phyloP scores from a whole-genome alignment of 2,329 filamentous ascomycete species.

The Aspergillus sp. region DNA sequence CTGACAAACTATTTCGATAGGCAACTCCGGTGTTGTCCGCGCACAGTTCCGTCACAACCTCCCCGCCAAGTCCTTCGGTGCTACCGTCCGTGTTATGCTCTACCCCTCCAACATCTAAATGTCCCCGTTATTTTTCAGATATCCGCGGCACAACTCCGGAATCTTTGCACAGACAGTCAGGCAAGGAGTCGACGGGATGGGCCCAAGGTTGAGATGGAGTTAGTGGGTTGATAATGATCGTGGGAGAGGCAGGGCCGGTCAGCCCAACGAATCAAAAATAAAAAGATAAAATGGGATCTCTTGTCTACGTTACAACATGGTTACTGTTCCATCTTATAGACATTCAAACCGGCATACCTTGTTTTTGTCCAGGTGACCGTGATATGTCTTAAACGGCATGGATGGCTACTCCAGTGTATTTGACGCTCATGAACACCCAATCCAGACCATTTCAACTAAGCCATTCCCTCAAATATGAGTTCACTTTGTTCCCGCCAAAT shows the following conservation, averaged over 20 bases:
- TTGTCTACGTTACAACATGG: constrained; percentile 29
- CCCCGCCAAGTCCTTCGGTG: constrained; percentile 93
- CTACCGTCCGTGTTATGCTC: constrained; percentile 94
- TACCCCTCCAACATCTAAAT: constrained; percentile 96
- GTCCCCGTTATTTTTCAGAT: constrained; percentile 28
- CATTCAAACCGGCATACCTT: constrained; percentile 26
- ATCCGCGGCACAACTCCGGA: constrained; percentile 36
- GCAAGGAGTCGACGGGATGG: constrained; percentile 40
- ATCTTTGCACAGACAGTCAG: constrained; percentile 39
- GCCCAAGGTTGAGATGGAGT: constrained; percentile 40
- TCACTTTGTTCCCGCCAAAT: not conserved
- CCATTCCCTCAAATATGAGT: not conserved
- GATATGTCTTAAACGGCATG: constrained; percentile 29
- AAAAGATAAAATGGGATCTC: constrained; percentile 33
- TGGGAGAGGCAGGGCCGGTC: constrained; percentile 40
- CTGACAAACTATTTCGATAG: constrained; percentile 45
- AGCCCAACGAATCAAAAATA: constrained; percentile 42
- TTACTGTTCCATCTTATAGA: constrained; percentile 27
- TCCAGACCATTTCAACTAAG: constrained; percentile 32
- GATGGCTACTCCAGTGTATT: constrained; percentile 32
- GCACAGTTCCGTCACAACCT: constrained; percentile 97
- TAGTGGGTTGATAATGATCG: constrained; percentile 42
- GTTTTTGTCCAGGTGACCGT: constrained; percentile 20
- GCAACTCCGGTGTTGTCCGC: constrained; percentile 97
- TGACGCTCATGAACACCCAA: constrained; percentile 38